Evolutionary conservation across 305 asterid genomes (phyloP).

Genomic region (Euphrasia arctica): DNA sequence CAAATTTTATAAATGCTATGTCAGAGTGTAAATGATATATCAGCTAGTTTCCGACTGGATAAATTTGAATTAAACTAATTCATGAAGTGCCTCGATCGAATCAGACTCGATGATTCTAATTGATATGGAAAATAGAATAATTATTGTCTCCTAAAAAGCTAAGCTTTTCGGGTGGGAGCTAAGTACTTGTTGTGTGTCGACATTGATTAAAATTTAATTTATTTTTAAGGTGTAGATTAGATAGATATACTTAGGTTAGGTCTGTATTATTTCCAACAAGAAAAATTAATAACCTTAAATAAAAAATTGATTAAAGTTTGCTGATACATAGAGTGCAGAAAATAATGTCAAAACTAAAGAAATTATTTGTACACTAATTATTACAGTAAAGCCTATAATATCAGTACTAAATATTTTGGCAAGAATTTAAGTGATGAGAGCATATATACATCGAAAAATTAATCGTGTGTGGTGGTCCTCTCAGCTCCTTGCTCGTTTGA

Average conservation of each 20-base stretch:
- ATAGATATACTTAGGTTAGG: neutral
- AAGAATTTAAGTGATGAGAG: too few relatives aligned
- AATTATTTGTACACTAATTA: neutral
- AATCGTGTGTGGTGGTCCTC: conserved; percentile 32
- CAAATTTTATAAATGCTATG: too few relatives aligned
- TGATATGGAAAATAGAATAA: too few relatives aligned
- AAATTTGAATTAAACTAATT: too few relatives aligned
- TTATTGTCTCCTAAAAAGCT: too few relatives aligned
- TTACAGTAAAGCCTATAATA: neutral
- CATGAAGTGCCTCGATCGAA: too few relatives aligned
- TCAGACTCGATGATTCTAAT: too few relatives aligned
- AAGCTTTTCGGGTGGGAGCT: too few relatives aligned
- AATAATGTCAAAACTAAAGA: conserved; percentile 11
- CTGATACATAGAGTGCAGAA: conserved; percentile 13
- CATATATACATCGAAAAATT: too few relatives aligned
- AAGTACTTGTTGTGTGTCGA: too few relatives aligned
- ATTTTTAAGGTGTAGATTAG: neutral
- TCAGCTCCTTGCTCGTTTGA: conserved; percentile 21
- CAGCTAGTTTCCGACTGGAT: too few relatives aligned
- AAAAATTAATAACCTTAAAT: conserved; percentile 24
- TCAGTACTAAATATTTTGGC: conserved; percentile 19
- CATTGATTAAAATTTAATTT: conserved; percentile 3
- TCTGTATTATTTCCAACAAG: conserved; percentile 22
- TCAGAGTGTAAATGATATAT: too few relatives aligned
- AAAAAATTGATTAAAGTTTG: conserved; percentile 5